Base-by-base conservation (phyloP, 2,329 filamentous ascomycete genomes). In the Talaromyces verruculosus region DNA sequence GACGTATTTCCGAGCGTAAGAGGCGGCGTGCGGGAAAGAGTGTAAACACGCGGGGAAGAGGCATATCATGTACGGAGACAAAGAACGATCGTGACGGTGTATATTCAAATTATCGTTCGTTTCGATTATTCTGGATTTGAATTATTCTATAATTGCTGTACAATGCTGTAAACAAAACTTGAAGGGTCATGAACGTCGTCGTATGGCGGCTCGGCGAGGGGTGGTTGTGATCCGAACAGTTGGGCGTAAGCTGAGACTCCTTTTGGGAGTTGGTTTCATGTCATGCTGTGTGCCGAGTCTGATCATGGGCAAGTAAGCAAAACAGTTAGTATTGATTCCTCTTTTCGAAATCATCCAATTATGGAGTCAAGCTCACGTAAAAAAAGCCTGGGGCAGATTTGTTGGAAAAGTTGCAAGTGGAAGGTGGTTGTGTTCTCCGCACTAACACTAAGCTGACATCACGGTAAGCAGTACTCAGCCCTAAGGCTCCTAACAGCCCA, bases 31-130 rank as follows among this genome's bases (percentile, higher is more conserved):
- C 61, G 61, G 65, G 66, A 61, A 65, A 68, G 65, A 67, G 53
- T 45, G 43, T 62, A 65, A 65, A 60, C 65, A 65, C 62, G 67
- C 61, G 51, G 65, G 65, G 63, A 67, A 66, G 62, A 68, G 67
- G 69, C 71, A 72, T 71, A 68, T 70, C 70, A 72, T 61, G 66
- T 64, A 65, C 60, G n/a, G 53, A 15, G 57, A 41, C 8, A 11
- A 62, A 37, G n/a, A 43, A 58, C 39, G 10, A 55, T 49, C 37
- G 61, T 41, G 39, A 33, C 25, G 37, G 7, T 33, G 10, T 55
- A 57, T 45, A 22, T 15, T 47, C n/a, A 55, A 33, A 37, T 39
- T 53, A 55, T 63, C 47, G 61, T 25, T 58, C 28, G 53, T 35
- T 37, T 33, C 39, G 17, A 41, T n/a, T 41, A 17, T 41, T 19